Evolutionary conservation across 202 grass and related monocot genomes (phyloP), one percentile per base, ranked within the genome.

Genomic region (Carex arenaria): DNA sequence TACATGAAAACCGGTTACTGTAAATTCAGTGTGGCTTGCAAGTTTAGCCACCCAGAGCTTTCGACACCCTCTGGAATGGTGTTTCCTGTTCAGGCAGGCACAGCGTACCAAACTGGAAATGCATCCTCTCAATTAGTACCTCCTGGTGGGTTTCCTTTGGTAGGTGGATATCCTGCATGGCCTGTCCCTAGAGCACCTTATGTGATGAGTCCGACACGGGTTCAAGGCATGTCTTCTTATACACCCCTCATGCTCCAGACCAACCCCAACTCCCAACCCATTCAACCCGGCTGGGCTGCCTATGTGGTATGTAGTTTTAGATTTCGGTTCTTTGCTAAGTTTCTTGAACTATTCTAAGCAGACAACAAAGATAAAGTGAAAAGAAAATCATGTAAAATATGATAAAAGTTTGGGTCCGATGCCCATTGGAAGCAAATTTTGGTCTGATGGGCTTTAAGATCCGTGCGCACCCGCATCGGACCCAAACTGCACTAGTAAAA

Each of bases 1-100:
- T 89, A 89, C 76, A 84, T 89, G 70, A 89, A 89, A 64, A 89
- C 88, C 10, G 80, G 80, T 3, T 82, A 89, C 14, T 89, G 88
- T 84, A 89, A 89, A 80, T 89, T 89, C 71, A 82, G 88, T 59
- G 38, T 80, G 5, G 82, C 84, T 10, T 89, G 88, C 82, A 89
- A 89, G 85, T 89, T 89, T 43, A 81, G 85, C 78, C 88, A 89
- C 55, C 88, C 84, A 30, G 84, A 89, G 76, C 84, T 84, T 78
- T 18, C 17, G 34, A 53, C 80, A n/a, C 1, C 88, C 54, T 81
- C 88, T 1, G 62, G 80, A 10, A 64, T 81, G 76, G 13, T 84
- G 36, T 81, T 71, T 28, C 76, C 87, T 26, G 64, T 70, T 62
- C 80, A 82, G 47, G 63, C 26, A n/a, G 64, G 38, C 64, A 78